phyloP scores from a whole-genome alignment of 2,329 filamentous ascomycete species.

The Ophiostoma tasmaniense region DNA sequence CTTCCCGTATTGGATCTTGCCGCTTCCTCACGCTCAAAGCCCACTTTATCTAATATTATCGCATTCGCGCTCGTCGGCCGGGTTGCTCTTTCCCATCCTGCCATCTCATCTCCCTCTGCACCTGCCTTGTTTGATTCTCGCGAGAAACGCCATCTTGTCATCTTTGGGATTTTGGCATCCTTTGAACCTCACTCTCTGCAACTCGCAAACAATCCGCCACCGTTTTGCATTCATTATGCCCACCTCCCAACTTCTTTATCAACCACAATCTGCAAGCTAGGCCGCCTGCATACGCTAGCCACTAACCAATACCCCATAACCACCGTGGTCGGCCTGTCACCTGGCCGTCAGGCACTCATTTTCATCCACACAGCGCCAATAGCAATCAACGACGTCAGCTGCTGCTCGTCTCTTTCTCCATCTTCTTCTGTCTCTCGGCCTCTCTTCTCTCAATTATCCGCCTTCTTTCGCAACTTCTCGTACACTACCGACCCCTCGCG shows the following conservation, averaged over 20 bases:
- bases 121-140: not conserved
- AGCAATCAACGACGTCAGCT: not conserved
- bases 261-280: not conserved
- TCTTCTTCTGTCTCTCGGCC: not conserved
- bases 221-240: not conserved
- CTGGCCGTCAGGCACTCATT: not conserved
- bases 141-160: not conserved
- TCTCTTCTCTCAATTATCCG: not conserved
- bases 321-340: not conserved
- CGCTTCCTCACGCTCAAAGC: not conserved
- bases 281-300: not conserved
- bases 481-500: not conserved
- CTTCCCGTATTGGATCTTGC: slow-evolving; percentile 1
- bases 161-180: not conserved
- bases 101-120: not conserved
- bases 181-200: not conserved
- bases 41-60: not conserved
- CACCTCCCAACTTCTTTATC: not conserved
- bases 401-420: not conserved
- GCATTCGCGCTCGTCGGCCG: not conserved
- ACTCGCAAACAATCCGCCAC: not conserved
- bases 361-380: not conserved
- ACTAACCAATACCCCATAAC: not conserved
- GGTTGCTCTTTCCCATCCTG: not conserved
- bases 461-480: not conserved